phyloP scores from a whole-genome alignment of 2,329 filamentous ascomycete species.

The Fusarium phyllophilum region DNA sequence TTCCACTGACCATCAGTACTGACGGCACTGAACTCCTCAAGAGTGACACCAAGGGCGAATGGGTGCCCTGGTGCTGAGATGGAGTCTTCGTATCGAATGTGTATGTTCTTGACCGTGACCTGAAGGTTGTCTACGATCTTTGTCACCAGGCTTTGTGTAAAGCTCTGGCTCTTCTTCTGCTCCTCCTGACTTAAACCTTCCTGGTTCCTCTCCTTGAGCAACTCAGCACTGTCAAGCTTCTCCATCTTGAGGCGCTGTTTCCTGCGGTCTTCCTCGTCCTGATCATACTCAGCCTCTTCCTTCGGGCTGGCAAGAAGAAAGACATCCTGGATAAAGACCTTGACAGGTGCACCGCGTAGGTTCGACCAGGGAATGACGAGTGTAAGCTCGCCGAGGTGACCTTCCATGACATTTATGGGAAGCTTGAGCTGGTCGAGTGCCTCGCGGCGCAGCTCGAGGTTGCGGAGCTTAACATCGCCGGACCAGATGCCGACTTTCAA shows the following conservation, averaged over 20 bases:
- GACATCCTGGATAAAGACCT: slow-evolving; percentile 95
- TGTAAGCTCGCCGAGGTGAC: slow-evolving; percentile 91
- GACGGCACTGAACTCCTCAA: slow-evolving; percentile 96
- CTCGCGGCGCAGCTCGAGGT: slow-evolving; percentile 92
- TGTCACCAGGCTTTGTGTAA: slow-evolving; percentile 92
- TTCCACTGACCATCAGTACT: slow-evolving; percentile 96
- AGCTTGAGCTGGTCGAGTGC: slow-evolving; percentile 97
- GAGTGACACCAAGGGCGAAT: slow-evolving; percentile 89
- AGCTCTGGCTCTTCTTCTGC: slow-evolving; percentile 97
- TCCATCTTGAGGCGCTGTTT: slow-evolving; percentile 97
- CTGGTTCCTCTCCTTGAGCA: slow-evolving; percentile 90
- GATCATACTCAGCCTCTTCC: slow-evolving; percentile 92
- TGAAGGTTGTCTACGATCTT: slow-evolving; percentile 99
- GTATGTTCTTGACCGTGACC: slow-evolving; percentile 97
- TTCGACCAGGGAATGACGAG: slow-evolving; percentile 98
- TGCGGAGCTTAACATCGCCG: slow-evolving; percentile 93
- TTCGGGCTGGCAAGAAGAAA: slow-evolving; percentile 95
- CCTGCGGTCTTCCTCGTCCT: slow-evolving; percentile 89
- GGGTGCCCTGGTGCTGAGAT: slow-evolving; percentile 95
- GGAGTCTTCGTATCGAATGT: slow-evolving; percentile 97
- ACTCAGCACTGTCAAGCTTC: slow-evolving; percentile 94
- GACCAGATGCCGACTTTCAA: slow-evolving; percentile 99
- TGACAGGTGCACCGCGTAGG: slow-evolving; percentile 90
- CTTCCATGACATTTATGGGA: slow-evolving; percentile 95
- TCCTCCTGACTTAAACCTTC: slow-evolving; percentile 95